A percentile compares a stretch with the other conserved stretches of the same genome.
Evolutionary conservation across 192 early-diverging fungal species (phyloP).

Genomic region (Funneliformis geosporum): DNA sequence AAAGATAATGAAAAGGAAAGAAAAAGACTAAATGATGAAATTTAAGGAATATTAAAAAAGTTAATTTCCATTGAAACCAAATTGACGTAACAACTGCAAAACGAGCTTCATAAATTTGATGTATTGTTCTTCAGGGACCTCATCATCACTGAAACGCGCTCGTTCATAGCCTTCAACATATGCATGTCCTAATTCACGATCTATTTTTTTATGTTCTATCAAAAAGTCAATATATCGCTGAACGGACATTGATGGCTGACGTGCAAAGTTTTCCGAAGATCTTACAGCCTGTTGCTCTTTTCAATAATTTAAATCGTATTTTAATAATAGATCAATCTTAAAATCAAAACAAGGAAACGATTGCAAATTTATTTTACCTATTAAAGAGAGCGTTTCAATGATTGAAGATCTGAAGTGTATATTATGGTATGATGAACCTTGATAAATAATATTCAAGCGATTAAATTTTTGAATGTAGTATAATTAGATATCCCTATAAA

Average conservation of each 20-base stretch:
- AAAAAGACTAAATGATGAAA: background rate
- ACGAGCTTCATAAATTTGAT: conserved; percentile 30
- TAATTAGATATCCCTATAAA: too few relatives aligned
- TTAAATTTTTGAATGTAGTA: background rate
- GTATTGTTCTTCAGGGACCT: conserved; percentile 19
- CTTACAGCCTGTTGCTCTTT: conserved; percentile 52
- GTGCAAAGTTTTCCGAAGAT: conserved; percentile 37
- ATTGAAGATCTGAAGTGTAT: conserved; percentile 58
- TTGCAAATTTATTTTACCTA: too few relatives aligned
- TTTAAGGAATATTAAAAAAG: background rate
- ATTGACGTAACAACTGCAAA: background rate
- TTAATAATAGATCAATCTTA: background rate
- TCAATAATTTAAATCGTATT: background rate
- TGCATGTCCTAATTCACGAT: conserved; percentile 46
- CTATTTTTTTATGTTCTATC: conserved; percentile 47
- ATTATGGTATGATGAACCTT: conserved; percentile 43
- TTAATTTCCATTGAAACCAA: background rate
- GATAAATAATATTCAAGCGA: background rate
- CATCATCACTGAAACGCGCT: conserved; percentile 50
- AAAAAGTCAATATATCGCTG: conserved; percentile 57
- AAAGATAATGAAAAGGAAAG: background rate
- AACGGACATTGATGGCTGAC: conserved; percentile 53
- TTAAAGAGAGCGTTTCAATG: conserved; percentile 53
- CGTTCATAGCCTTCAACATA: conserved; percentile 60
- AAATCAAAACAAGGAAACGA: too few relatives aligned